Conservation (phyloP, 169 alveolate genomes). For the Pseudocohnilembus persalinus region DNA sequence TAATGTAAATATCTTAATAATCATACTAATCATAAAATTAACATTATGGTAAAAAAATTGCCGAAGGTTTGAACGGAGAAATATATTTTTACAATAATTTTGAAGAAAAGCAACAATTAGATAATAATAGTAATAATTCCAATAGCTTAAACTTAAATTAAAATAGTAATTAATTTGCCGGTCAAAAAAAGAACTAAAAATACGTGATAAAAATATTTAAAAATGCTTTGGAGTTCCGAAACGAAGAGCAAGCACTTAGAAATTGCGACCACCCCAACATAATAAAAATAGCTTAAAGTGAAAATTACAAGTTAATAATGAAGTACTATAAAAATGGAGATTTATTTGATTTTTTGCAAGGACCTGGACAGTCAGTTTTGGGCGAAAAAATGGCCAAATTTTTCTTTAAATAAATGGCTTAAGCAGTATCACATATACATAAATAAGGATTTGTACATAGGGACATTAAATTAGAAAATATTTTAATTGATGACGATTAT, state of each 20-base stretch:
- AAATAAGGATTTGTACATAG: constrained; percentile 41
- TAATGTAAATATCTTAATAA: too few species aligned
- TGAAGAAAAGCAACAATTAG: not conserved
- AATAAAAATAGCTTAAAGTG: too few species aligned
- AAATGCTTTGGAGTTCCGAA: not conserved
- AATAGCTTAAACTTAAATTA: too few species aligned
- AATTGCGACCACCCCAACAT: not conserved
- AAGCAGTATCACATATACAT: constrained; percentile 27
- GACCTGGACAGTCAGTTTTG: constrained; percentile 19
- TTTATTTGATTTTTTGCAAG: constrained; percentile 19
- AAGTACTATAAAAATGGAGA: constrained; percentile 16
- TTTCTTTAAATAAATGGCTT: constrained; percentile 8
- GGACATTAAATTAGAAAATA: constrained; percentile 57
- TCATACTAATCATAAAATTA: too few species aligned
- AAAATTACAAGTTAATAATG: not conserved
- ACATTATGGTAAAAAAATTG: not conserved
- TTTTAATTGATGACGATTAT: constrained; percentile 37
- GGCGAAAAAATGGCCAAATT: constrained; percentile 14
- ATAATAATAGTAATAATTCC: too few species aligned
- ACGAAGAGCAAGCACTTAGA: not conserved
- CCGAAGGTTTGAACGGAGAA: not conserved
- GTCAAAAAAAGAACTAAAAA: too few species aligned
- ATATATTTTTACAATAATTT: not conserved
- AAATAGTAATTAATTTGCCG: too few species aligned
- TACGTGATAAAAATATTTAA: not conserved